Percentiles rank a stretch among this genome's conserved stretches.
Conservation (phyloP, 1,284 basidiomycete species). For the Coniferiporia weirii region DNA sequence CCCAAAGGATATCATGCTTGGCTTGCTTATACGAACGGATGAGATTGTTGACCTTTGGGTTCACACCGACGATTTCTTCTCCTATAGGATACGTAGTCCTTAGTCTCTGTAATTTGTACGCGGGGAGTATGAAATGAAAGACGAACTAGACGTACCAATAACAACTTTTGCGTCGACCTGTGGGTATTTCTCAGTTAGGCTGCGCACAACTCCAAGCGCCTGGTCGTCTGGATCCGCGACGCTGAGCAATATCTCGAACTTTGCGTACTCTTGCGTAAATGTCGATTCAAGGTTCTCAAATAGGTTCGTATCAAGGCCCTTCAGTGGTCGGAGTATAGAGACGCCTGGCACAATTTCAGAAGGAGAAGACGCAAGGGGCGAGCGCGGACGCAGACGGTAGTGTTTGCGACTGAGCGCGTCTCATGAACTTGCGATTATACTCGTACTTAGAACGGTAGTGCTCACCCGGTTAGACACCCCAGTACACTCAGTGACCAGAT, state of each 20-base stretch:
- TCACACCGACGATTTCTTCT: conserved; percentile 78
- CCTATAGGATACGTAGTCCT: conserved; percentile 35
- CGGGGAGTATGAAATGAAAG: no score
- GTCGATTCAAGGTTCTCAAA: conserved; percentile 92
- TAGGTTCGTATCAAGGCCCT: conserved; percentile 88
- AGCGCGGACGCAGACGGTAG: conserved; percentile 62
- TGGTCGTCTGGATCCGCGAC: conserved; percentile 81
- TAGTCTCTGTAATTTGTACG: neutral
- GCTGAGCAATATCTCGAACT: conserved; percentile 84
- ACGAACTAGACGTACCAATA: conserved; percentile 52
- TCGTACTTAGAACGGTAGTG: neutral
- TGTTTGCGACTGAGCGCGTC: conserved; percentile 42
- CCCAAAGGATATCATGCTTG: conserved; percentile 89
- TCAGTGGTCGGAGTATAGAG: conserved; percentile 85
- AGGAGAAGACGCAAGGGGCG: conserved; percentile 52
- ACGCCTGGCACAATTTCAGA: conserved; percentile 71
- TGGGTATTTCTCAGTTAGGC: conserved; percentile 74
- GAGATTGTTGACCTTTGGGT: conserved; percentile 98
- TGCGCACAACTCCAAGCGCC: conserved; percentile 72
- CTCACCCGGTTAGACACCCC: conserved; percentile 78
- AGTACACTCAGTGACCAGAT: conserved; percentile 75
- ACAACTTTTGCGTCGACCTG: conserved; percentile 65
- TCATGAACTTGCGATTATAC: conserved; percentile 17
- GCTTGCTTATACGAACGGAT: conserved; percentile 80
- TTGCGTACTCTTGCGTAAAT: conserved; percentile 83